Evolutionary conservation across 805 yeast species (phyloP), one percentile per base, ranked within the genome.

Genomic region (Saturnispora bothae): DNA sequence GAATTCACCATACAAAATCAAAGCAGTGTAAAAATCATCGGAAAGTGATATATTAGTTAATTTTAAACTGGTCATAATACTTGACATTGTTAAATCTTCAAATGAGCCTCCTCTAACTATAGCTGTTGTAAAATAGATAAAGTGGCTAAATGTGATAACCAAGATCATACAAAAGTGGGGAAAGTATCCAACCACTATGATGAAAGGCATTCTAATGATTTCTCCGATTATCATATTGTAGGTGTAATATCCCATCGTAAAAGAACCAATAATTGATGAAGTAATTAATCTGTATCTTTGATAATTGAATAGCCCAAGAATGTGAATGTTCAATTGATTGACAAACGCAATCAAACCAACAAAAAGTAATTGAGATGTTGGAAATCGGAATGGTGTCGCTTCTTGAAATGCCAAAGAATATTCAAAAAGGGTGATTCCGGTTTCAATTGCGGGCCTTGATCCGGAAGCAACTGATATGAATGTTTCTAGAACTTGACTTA

Each of bases 351-450:
- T 69, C 6, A 75, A 42, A n/a, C 77, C 66, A 3, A 75, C 61
- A 8, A 65, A 56, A 31, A 71, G 63, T 33, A 71, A 60, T 50
- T 68, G 83, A 34, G 64, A 68, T 1, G 76, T 68, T 23, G 76
- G 84, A 34, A 66, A 59, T 38, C 39, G 60, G 25, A 63, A 58
- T 31, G 66, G 63, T 52, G 69, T 80, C 41, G 70, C 76, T 48
- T 82, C 92, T 49, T 81, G 88, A 51, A 79, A 79, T 10, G 84
- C 83, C 13, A 80, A 54, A 4, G 89, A 78, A 48, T 76, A 79
- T 53, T 83, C 92, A 56, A 82, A 80, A 26, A 82, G 58, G 0
- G 92, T 77, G 45, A 81, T 61, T 0, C 84, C 84, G 13, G 78
- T 69, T 40, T 79, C 88, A 16, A 73, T 68, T 39, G 68, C 64